phyloP scores from a whole-genome alignment of 257 asterid species.

The Solanum dulcamara region DNA sequence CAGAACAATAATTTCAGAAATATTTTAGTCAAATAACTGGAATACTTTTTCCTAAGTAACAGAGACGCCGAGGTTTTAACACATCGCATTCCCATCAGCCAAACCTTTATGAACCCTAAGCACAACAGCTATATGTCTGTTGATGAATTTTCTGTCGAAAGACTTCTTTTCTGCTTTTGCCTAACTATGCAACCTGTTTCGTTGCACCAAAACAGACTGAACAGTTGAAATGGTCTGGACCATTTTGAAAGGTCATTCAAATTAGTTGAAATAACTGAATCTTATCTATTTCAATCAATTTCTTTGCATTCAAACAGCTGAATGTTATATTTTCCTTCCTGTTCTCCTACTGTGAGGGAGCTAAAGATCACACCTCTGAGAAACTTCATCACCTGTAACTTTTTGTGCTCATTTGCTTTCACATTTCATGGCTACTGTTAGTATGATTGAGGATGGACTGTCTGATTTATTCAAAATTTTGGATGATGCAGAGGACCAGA shows the following conservation, averaged over 20 bases:
- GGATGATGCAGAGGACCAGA: slow-evolving; percentile 55
- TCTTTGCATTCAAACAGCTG: neutral
- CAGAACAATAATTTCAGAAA: neutral
- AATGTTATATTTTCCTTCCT: neutral
- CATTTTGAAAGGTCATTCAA: neutral
- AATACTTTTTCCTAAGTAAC: neutral
- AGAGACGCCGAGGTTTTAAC: neutral
- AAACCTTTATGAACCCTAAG: neutral
- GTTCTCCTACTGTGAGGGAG: neutral
- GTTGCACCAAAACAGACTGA: too few relatives aligned
- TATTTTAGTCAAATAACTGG: neutral
- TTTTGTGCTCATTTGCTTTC: neutral
- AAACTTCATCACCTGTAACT: neutral
- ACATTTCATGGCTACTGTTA: neutral
- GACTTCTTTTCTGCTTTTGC: neutral
- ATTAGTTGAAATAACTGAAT: neutral
- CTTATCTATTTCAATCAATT: neutral
- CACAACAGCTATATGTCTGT: neutral
- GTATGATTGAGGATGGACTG: neutral
- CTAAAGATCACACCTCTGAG: neutral
- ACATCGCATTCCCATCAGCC: neutral
- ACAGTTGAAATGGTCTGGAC: neutral
- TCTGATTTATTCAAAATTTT: neutral
- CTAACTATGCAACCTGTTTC: neutral
- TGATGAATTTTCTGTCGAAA: neutral